phyloP scores from a whole-genome alignment of 768 basidiomycete genomes.

The Leccinellum rugosiceps region DNA sequence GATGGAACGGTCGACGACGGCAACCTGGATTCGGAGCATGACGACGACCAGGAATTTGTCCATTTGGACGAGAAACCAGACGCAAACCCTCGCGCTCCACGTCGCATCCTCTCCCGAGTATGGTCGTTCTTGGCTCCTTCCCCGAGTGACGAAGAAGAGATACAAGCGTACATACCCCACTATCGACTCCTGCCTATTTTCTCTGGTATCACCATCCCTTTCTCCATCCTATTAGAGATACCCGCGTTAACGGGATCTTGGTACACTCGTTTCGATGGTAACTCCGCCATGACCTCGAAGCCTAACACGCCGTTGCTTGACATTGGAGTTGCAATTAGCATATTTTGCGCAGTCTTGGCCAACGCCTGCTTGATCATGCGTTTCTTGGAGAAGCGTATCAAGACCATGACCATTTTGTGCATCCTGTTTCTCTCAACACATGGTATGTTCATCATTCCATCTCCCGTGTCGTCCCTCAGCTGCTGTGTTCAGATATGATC shows the following conservation, averaged over 20 bases:
- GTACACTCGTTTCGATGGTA: slow-evolving; percentile 55
- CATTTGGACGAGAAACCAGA: background rate
- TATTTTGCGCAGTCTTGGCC: slow-evolving; percentile 65
- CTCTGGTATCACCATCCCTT: slow-evolving; percentile 66
- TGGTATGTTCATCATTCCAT: slow-evolving; percentile 41
- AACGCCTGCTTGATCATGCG: slow-evolving; percentile 64
- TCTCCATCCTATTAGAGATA: slow-evolving; percentile 79
- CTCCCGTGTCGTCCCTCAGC: background rate
- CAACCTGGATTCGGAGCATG: slow-evolving; percentile 4
- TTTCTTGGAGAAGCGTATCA: slow-evolving; percentile 69
- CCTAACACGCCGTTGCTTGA: slow-evolving; percentile 58
- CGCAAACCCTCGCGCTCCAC: background rate
- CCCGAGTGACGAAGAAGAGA: slow-evolving; percentile 21
- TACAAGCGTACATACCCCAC: slow-evolving; percentile 44
- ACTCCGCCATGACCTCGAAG: slow-evolving; percentile 41
- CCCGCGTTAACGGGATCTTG: slow-evolving; percentile 75
- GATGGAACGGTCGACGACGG: background rate
- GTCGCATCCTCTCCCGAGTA: slow-evolving; percentile 4
- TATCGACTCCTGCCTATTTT: slow-evolving; percentile 65
- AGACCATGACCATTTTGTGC: slow-evolving; percentile 58
- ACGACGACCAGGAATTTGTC: slow-evolving; percentile 10
- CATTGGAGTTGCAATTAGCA: slow-evolving; percentile 60
- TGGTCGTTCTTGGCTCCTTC: slow-evolving; percentile 16
- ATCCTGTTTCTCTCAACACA: slow-evolving; percentile 67
- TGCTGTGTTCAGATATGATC: slow-evolving; percentile 52